Conservation (phyloP, 129 eudicot genomes). For the Silybum marianum region DNA sequence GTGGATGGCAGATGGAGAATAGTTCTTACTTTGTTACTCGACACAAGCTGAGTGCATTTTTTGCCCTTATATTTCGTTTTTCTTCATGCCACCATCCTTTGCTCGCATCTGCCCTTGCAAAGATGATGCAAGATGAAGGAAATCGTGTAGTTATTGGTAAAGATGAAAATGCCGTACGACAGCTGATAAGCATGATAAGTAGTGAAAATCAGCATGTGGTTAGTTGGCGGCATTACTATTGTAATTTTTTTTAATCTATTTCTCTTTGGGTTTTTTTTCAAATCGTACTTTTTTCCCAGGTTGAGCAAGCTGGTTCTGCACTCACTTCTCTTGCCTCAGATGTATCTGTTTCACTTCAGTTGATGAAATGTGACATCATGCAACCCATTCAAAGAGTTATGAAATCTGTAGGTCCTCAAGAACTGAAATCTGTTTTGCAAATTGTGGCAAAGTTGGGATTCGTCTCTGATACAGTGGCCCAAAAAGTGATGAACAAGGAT, state of each 20-base stretch:
- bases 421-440: constrained; percentile 85
- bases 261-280: neutral
- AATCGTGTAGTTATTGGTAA: constrained; percentile 83
- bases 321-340: constrained; percentile 93
- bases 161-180: constrained; percentile 96
- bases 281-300: constrained; percentile 48
- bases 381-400: constrained; percentile 82
- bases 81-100: constrained; percentile 98
- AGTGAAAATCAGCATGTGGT: constrained; percentile 98
- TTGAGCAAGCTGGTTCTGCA: constrained; percentile 96
- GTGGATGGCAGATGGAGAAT: constrained; percentile 70
- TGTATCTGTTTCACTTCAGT: constrained; percentile 70
- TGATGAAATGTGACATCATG: constrained; percentile 94
- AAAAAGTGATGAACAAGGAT: constrained; percentile 85
- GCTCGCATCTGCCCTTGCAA: constrained; percentile 91
- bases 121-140: constrained; percentile 91
- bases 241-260: constrained; percentile 1
- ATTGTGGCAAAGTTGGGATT: constrained; percentile 78
- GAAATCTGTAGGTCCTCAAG: constrained; percentile 64
- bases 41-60: constrained; percentile 93
- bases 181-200: constrained; percentile 98
- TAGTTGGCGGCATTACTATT: constrained; percentile 38
- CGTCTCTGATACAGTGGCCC: constrained; percentile 77
- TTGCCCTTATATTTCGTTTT: constrained; percentile 89
- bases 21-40: constrained; percentile 90